Conservation (phyloP, 192 early-diverging fungal genomes). For the Backusella macrospora region DNA sequence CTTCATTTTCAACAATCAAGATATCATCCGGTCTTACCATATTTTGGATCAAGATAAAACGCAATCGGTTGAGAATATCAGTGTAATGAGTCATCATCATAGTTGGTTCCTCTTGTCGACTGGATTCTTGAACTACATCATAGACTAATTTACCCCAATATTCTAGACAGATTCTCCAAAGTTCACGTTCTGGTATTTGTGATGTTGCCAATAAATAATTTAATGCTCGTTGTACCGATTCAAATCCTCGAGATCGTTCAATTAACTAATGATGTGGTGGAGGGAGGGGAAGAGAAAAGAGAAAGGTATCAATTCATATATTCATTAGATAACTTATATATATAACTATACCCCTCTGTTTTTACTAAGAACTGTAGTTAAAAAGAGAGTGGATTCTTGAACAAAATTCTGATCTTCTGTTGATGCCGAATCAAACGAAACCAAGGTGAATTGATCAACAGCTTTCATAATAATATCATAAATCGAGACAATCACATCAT, state of each 20-base stretch:
- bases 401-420: slow-evolving; percentile 20
- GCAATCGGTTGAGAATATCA: slow-evolving; percentile 8
- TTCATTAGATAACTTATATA: no score
- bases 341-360: neutral
- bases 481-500: neutral
- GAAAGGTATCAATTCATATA: no score
- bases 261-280: neutral
- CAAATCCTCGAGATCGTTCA: neutral
- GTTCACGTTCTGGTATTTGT: slow-evolving; percentile 18
- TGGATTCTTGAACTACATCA: slow-evolving; percentile 2
- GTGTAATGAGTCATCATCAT: neutral
- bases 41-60: slow-evolving; percentile 12
- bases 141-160: slow-evolving; percentile 30
- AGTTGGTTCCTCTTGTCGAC: neutral
- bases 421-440: neutral
- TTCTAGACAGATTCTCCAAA: slow-evolving; percentile 31
- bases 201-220: slow-evolving; percentile 12
- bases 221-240: neutral
- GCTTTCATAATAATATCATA: slow-evolving; percentile 16
- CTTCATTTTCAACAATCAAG: slow-evolving; percentile 19
- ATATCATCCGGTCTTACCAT: slow-evolving; percentile 27
- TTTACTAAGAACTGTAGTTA: slow-evolving; percentile 20
- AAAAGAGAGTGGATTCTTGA: slow-evolving; percentile 22
- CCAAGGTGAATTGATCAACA: neutral
- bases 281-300: no score